Evolutionary conservation across 2,329 filamentous ascomycete species (phyloP), one percentile per base, ranked within the genome.

Genomic region (Colletotrichum navitas): DNA sequence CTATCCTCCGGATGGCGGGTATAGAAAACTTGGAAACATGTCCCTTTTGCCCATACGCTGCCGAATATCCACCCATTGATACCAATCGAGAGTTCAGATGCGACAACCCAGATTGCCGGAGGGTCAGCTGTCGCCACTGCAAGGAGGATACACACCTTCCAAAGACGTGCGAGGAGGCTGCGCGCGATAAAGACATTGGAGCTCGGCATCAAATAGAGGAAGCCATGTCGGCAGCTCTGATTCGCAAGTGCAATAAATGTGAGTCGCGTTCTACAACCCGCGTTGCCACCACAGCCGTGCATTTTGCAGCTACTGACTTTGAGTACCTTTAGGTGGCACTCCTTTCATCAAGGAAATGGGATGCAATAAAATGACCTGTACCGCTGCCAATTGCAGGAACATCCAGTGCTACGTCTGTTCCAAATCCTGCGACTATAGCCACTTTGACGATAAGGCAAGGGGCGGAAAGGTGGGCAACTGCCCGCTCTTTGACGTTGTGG

Each of bases 361-460:
- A 3, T 97, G 94, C 83, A 97, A 97, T 82, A 95, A 95, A 81
- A 93, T 97, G 88, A 86, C 80, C 0, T 97, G 94, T 79, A 84
- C 88, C 0, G 86, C 86, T n/a, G 62, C 77, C 51, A 81, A 81
- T 1, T 91, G 89, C 71, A 6, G 66, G 2, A 87, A 89, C 55
- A 76, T 86, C 0, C 88, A 90, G 74, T 92, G 91, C 77, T 94
- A 94, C 76, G 85, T 94, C 52, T 97, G 94, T 81, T 90, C 90
- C 29, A 85, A 91, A 75, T 88, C 88, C 1, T 88, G 86, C 68
- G 81, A 87, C 67, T 96, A 97, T 76, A 75, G 83, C 0, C 94
- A 97, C 79, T 97, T 97, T 76, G 83, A 91, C 71, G 86, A 91
- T 64, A 16, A 68, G 0, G 68, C 32, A 1, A 77, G 83, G 58